Conservation (phyloP, 495 filamentous ascomycete species). For the Xylaria intraflava region DNA sequence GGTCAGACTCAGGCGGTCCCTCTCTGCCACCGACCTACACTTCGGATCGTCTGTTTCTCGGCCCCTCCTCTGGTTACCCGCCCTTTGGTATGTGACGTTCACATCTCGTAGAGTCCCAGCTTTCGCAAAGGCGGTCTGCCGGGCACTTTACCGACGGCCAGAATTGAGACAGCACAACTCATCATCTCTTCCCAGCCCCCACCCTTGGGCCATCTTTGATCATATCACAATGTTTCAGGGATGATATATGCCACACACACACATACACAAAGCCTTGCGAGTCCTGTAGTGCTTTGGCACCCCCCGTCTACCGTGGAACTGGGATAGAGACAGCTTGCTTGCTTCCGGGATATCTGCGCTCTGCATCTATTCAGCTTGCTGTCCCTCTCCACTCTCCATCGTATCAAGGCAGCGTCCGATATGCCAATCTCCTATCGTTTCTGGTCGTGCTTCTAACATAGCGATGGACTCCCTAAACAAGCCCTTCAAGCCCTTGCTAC, state of each 20-base stretch:
- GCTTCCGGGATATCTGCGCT: not conserved
- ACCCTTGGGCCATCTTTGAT: conserved; percentile 3
- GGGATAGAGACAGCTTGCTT: not conserved
- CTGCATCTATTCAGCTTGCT: not conserved
- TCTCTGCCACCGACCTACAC: not conserved
- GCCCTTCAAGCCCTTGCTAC: conserved; percentile 23
- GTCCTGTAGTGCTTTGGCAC: not conserved
- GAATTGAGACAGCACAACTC: not conserved
- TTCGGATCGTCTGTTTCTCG: no score
- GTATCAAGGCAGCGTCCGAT: not conserved
- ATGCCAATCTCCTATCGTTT: not conserved
- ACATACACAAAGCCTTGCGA: not conserved
- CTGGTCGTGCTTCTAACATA: not conserved
- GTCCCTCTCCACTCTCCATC: not conserved
- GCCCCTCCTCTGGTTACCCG: not conserved
- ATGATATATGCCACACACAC: not conserved
- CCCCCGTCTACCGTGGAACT: not conserved
- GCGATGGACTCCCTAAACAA: conserved; percentile 3
- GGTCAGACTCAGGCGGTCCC: not conserved
- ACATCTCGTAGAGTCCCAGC: not conserved
- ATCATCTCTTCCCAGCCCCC: conserved; percentile 7
- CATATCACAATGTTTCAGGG: conserved; percentile 1
- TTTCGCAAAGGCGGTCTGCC: not conserved
- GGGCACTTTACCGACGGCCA: not conserved
- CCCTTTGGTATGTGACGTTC: not conserved